Conservation (phyloP, 2,329 filamentous ascomycete genomes). For the Neopestalotiopsis sp. region DNA sequence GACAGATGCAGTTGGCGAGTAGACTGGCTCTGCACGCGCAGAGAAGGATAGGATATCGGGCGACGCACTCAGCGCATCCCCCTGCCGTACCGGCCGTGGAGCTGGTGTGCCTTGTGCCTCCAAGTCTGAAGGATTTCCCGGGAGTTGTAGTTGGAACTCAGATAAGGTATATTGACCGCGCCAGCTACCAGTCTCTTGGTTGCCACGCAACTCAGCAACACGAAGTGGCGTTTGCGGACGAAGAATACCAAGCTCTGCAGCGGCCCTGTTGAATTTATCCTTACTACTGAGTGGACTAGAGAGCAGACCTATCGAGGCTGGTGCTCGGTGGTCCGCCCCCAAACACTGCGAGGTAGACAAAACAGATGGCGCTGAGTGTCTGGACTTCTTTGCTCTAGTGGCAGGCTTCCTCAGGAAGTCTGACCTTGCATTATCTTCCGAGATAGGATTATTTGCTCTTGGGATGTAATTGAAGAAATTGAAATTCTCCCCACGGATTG, state of each 20-base stretch:
- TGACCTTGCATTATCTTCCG: not conserved
- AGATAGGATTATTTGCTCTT: not conserved
- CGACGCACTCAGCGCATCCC: not conserved
- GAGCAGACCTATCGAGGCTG: conserved; percentile 5
- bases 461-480: conserved; percentile 36
- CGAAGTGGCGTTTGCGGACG: conserved; percentile 9
- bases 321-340: conserved; percentile 4
- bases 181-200: not conserved
- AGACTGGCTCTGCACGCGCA: not conserved
- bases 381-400: conserved; percentile 33
- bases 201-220: not conserved
- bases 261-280: conserved; percentile 7
- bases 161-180: not conserved
- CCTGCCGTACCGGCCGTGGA: not conserved
- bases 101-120: not conserved
- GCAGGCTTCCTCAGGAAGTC: conserved; percentile 7
- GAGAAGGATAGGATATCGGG: not conserved
- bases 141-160: not conserved
- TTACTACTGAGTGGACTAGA: conserved; percentile 9
- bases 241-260: not conserved
- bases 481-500: conserved; percentile 35
- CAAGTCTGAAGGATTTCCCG: not conserved
- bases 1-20: conserved; percentile 46
- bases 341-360: conserved; percentile 23
- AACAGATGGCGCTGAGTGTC: conserved; percentile 46